A percentile compares a stretch with the other conserved stretches of the same genome.
Conservation (phyloP, 257 asterid species). For the Paulownia fortunei region DNA sequence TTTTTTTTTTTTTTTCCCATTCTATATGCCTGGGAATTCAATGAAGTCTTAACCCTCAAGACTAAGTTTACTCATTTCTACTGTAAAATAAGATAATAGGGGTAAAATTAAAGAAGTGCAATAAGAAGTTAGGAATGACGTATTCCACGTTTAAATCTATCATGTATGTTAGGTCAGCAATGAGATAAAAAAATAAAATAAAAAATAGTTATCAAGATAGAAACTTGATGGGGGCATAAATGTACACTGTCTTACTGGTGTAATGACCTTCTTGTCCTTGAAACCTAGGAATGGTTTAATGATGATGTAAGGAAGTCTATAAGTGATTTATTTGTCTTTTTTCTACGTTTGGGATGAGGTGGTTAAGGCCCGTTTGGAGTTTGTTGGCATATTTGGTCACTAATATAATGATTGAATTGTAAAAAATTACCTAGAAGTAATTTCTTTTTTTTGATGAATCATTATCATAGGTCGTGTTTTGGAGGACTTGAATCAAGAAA, state of each 20-base stretch:
- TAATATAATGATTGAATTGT: neutral
- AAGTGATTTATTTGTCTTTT: neutral
- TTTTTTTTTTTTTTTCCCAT: neutral
- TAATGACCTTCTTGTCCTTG: neutral
- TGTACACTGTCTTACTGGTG: neutral
- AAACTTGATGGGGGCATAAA: no score
- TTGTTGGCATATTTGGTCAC: neutral
- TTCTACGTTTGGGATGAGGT: neutral
- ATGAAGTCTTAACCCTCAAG: neutral
- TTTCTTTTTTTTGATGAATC: neutral
- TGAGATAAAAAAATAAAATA: no score
- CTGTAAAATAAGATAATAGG: neutral
- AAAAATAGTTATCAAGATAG: no score
- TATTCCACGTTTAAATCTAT: no score
- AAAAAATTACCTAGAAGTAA: neutral
- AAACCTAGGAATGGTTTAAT: neutral
- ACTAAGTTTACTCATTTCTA: neutral
- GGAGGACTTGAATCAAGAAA: neutral
- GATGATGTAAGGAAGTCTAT: neutral
- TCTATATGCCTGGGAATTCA: neutral
- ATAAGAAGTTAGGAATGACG: neutral
- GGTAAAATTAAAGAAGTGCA: neutral
- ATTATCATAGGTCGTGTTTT: neutral
- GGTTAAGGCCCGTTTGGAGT: neutral
- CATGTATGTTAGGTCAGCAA: neutral